Percentiles rank a stretch among this genome's conserved stretches.
phyloP scores from a whole-genome alignment of 148 eudicot species.

The Linanthus parryae region DNA sequence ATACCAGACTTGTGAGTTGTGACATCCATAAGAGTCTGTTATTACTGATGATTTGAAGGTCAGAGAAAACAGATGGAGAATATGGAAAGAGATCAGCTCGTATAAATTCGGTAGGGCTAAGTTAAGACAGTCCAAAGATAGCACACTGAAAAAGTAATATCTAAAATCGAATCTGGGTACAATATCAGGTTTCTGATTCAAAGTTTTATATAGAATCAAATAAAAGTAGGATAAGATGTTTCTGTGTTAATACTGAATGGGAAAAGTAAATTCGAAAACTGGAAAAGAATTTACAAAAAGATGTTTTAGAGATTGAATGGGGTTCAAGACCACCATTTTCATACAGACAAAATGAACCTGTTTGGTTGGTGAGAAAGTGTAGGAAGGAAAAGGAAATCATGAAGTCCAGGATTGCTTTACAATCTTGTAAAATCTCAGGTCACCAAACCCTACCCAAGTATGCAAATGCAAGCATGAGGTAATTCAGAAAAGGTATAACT shows the following conservation, averaged over 20 bases:
- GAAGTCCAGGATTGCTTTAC: not conserved
- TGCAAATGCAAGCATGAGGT: not conserved
- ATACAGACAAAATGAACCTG: not conserved
- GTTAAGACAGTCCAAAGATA: not conserved
- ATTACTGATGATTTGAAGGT: not conserved
- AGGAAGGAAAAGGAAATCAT: not conserved
- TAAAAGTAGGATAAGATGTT: conserved; percentile 7
- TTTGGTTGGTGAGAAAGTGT: conserved; percentile 5
- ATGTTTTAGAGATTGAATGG: not conserved
- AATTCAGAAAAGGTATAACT: not conserved
- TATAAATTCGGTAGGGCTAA: conserved; percentile 3
- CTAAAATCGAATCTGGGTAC: conserved; percentile 9
- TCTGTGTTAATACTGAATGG: not conserved
- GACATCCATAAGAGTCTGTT: not conserved
- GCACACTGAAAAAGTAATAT: conserved; percentile 8
- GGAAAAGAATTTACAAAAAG: not conserved
- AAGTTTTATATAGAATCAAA: not conserved
- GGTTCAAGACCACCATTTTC: not conserved
- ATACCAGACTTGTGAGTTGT: no score
- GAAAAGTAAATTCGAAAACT: not conserved
- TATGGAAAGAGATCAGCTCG: not conserved
- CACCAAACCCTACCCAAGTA: not conserved
- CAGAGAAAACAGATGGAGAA: conserved; percentile 6
- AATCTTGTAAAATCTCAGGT: not conserved
- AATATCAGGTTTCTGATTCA: conserved; percentile 2